A percentile compares a stretch with the other conserved stretches of the same genome.
Conservation (phyloP, 306 rosid genomes). For the Ormosia emarginata region DNA sequence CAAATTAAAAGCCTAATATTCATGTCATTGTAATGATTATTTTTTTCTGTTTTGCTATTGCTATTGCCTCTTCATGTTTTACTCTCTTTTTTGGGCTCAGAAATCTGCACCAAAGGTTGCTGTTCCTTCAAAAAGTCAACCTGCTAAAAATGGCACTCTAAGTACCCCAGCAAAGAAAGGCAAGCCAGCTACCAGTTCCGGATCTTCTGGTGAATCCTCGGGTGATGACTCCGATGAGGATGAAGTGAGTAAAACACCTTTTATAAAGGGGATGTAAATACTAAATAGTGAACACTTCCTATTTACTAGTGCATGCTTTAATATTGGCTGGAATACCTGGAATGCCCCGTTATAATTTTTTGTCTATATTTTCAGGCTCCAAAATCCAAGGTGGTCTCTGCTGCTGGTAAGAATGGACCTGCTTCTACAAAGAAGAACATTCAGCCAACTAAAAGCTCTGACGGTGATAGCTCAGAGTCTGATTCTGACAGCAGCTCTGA, state of each 20-base stretch:
- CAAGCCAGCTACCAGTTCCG: constrained; percentile 1
- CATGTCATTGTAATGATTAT: not conserved
- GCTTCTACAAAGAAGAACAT: constrained; percentile 20
- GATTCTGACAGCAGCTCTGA: constrained; percentile 34
- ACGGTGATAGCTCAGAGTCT: constrained; percentile 27
- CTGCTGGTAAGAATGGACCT: constrained; percentile 16
- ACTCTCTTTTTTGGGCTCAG: not conserved
- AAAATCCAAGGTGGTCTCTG: constrained; percentile 32
- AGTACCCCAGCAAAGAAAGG: constrained; percentile 24
- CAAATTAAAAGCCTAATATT: not conserved
- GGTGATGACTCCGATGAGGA: constrained; percentile 39
- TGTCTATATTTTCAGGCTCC: constrained; percentile 28
- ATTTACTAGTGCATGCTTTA: not conserved
- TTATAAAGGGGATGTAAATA: not conserved
- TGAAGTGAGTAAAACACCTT: constrained; percentile 36
- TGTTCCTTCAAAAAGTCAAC: constrained; percentile 20
- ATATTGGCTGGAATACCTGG: not conserved
- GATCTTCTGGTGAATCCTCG: constrained; percentile 21
- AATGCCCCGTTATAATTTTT: not conserved
- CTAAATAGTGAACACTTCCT: not conserved
- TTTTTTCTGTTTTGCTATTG: not conserved
- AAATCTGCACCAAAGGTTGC: constrained; percentile 38
- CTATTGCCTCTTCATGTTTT: not conserved
- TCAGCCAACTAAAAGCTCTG: constrained; percentile 29
- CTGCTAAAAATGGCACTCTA: constrained; percentile 4